Base-by-base conservation (phyloP, 352 stramenopile species). In the Phytophthora pini region DNA sequence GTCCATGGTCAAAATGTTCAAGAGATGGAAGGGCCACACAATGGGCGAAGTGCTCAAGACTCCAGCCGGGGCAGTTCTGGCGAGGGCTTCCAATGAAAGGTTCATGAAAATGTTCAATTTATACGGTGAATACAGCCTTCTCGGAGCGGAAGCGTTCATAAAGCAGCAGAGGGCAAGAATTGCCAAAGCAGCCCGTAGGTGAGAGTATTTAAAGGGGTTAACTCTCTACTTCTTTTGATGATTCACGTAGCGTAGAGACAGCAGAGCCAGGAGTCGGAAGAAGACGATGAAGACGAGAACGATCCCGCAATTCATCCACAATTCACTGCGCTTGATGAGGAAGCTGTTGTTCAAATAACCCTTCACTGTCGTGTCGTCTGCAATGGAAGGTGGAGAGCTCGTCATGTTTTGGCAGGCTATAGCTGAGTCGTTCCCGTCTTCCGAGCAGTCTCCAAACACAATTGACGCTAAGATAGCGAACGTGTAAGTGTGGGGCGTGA, bases 221-320 rank as follows among this genome's bases (percentile, higher is more conserved):
- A 34, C 39, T 41, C 7, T 1, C 44, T 55, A 71, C 38, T 64
- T 65, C 29, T 71, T 66, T 39, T 77, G 67, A 43, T 78, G 66
- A 45, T 79, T 82, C 17, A 79, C 49, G 57, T 68, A 82, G n/a
- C 70, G 70, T 24, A 80, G 44, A 26, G 57, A 70, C n/a, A 79
- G 40, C 39, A 78, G 31, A 3, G 66, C 52, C 4, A 75, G 40
- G 10, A 77, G 15, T 12, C 67, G 61, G 13, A 73, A 75, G 13
- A 72, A 48, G 3, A 69, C 48, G 8, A 74, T 76, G 45, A 72
- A 70, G 7, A 32, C 70, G 24, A 82, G 24, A 26, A 77, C 26
- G 2, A 73, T 65, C 10, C 53, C 60, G n/a, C 77, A 72, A 59
- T 80, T 70, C 31, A 51, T 52, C 69, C 63, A 76, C 15, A 79